These are phyloP conservation scores for Nicotiana tomentosiformis DNA, from an alignment of 257 asterid genomes.

Conservation along the genomic window DNA sequence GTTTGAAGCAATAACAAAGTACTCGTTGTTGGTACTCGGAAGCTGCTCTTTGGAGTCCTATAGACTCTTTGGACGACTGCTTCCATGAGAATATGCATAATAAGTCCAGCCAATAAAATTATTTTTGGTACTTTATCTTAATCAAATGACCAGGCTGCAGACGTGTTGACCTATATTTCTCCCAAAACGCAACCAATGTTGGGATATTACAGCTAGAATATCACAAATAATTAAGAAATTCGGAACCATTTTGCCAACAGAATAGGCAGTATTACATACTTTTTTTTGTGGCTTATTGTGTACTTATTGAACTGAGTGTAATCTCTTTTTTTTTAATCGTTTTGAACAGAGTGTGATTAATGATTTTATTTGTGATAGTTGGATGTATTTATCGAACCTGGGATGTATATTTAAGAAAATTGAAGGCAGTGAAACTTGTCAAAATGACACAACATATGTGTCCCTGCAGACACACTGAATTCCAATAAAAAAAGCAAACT, in stretches of 20 bases:
- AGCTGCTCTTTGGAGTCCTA: background rate
- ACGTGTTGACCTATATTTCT: background rate
- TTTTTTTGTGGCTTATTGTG: no score
- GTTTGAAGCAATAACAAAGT: background rate
- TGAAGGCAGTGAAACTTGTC: background rate
- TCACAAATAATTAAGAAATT: background rate
- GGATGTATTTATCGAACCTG: background rate
- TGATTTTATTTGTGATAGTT: conserved; percentile 5
- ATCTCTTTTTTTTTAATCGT: no score
- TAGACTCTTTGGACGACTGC: background rate
- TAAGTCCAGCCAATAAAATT: background rate
- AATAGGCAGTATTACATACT: background rate
- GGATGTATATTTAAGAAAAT: background rate
- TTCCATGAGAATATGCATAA: background rate
- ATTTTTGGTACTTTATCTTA: background rate
- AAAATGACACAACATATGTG: background rate
- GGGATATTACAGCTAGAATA: background rate
- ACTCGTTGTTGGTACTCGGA: background rate
- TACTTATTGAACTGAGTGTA: no score
- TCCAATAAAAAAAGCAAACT: background rate
- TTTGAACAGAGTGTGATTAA: background rate
- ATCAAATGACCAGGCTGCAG: background rate
- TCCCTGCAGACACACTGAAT: background rate
- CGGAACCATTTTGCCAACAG: background rate
- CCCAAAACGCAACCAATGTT: background rate